phyloP scores from a whole-genome alignment of 2,329 filamentous ascomycete species.

The Aspergillus fijiensis region DNA sequence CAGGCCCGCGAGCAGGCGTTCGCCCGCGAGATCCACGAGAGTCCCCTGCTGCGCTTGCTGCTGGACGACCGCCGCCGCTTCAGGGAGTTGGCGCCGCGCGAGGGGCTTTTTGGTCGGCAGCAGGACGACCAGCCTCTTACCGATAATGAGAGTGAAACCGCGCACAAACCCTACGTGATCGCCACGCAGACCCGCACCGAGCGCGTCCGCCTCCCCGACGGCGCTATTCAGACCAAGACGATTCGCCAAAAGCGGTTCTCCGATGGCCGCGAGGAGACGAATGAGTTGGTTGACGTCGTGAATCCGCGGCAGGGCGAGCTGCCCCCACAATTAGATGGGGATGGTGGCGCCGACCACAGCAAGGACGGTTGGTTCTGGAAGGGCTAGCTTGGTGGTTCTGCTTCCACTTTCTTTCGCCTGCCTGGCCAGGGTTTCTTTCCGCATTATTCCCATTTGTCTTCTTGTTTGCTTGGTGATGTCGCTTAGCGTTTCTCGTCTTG shows the following conservation, averaged over 20 bases:
- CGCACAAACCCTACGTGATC: conserved; percentile 40
- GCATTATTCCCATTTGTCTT: too few relatives aligned
- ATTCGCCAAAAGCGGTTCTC: conserved; percentile 59
- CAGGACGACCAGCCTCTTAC: background rate
- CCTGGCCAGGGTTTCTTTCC: too few relatives aligned
- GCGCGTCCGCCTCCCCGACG: conserved; percentile 55
- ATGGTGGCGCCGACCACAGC: conserved; percentile 10
- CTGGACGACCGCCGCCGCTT: conserved; percentile 32
- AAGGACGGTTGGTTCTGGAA: conserved; percentile 42
- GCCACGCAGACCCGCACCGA: conserved; percentile 60
- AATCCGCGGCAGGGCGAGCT: conserved; percentile 23
- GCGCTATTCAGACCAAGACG: conserved; percentile 57
- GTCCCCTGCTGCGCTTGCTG: conserved; percentile 37
- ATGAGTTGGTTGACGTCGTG: conserved; percentile 52
- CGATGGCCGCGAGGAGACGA: conserved; percentile 60
- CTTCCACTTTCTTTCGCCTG: background rate
- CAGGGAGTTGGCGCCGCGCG: conserved; percentile 18
- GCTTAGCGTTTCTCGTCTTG: too few relatives aligned
- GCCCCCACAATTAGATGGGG: conserved; percentile 8
- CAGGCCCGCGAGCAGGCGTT: conserved; percentile 35
- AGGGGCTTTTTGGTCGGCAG: background rate
- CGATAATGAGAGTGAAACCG: too few relatives aligned
- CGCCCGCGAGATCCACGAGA: conserved; percentile 28
- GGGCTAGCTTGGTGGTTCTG: conserved; percentile 20
- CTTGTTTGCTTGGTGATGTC: too few relatives aligned